Conservation (phyloP, 2,329 filamentous ascomycete genomes). For the Chaetoscypha palmicola region DNA sequence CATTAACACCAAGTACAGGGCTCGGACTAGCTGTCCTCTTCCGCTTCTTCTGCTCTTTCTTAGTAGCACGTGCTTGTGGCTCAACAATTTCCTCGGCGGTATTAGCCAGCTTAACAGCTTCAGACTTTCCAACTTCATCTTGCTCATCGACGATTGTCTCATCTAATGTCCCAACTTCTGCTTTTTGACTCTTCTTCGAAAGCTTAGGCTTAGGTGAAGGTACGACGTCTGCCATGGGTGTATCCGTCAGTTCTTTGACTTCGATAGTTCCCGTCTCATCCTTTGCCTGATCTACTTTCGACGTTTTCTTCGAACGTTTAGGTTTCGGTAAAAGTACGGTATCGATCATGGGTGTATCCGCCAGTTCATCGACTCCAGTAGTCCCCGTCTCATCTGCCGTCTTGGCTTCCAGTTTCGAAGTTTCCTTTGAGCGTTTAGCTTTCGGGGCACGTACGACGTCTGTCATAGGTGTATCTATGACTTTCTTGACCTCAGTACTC, state of each 20-base stretch:
- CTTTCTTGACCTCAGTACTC: not conserved
- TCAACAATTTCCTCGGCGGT: not conserved
- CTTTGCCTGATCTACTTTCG: too few species aligned
- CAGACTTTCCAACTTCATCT: not conserved
- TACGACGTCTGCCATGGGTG: not conserved
- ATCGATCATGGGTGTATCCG: too few species aligned
- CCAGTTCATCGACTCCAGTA: too few species aligned
- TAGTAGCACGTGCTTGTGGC: not conserved
- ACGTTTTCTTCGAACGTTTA: too few species aligned
- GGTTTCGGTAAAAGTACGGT: too few species aligned
- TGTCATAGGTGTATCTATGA: not conserved
- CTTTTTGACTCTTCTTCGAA: not conserved
- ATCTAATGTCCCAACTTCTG: not conserved
- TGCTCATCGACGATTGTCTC: not conserved
- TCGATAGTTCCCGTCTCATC: not conserved
- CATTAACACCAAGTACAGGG: too few species aligned
- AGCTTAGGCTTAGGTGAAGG: too few species aligned
- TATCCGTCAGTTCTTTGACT: not conserved
- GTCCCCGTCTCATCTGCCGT: too few species aligned
- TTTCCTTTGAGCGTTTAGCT: too few species aligned
- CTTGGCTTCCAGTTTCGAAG: too few species aligned
- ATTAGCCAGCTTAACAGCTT: not conserved
- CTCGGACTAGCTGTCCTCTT: too few species aligned
- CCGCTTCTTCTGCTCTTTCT: slow-evolving; percentile 10
- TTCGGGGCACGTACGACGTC: not conserved